Evolutionary conservation across 108 stramenopile species (phyloP), one percentile per base, ranked within the genome.

Genomic region (Skeletonema grethae): DNA sequence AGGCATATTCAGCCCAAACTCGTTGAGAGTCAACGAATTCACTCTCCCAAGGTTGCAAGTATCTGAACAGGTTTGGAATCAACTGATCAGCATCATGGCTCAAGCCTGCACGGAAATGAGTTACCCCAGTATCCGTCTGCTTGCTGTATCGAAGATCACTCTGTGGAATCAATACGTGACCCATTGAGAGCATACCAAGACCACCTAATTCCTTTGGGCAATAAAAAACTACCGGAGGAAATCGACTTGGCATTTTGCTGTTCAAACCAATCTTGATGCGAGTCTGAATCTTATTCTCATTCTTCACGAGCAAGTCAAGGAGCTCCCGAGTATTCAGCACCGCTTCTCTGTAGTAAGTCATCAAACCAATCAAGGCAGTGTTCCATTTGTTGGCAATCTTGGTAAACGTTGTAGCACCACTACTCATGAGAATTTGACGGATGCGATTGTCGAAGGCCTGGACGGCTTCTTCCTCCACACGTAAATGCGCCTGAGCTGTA

Each of bases 321-420:
- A 98, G 85, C 75, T 99, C 97, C 80, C 97, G 97, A 15, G 98
- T 99, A 67, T 97, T 97, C 68, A 99, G 69, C n/a, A 99, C 99
- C 15, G 99, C 99, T 85, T 99, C 99, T 13, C 99, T 87, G 82
- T 96, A 99, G 73, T 98, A 98, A 2, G 97, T 97, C 99, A 99
- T 99, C 38, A 99, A 90, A 7, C 95, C 94, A 78, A 99, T 97
- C 67, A 97, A 71, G 7, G 94, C 95, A 18, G 97, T 95, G 79
- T 98, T 98, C 98, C 98, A 99, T 81, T 99, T 99, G 84, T 99
- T 99, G n/a, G 98, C 98, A 72, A 99, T 97, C 85, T 99, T 99
- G 16, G 98, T 98, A 80, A 99, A 99, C 11, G 99, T 99, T 16
- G 99, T 98, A 32, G 95, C 94, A 38, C 97, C 99, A 71, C 96